phyloP scores from a whole-genome alignment of 2,329 filamentous ascomycete species.

The Penicillium decumbens region DNA sequence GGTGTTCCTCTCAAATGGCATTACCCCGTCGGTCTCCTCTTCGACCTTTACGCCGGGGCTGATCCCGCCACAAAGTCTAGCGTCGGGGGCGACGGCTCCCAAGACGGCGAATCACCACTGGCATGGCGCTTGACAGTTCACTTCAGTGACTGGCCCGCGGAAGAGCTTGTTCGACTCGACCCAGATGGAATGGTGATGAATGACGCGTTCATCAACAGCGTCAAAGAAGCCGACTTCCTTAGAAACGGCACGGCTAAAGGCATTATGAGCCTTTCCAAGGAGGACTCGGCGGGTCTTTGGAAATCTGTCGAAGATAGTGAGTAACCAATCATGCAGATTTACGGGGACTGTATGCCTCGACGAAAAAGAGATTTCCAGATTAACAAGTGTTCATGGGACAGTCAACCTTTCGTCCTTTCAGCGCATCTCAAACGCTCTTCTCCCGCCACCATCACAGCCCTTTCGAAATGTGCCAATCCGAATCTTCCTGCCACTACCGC shows the following conservation, averaged over 20 bases:
- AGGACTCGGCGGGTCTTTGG: constrained; percentile 79
- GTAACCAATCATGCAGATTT: constrained; percentile 13
- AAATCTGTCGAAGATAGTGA: constrained; percentile 68
- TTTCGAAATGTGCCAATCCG: constrained; percentile 82
- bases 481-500: constrained; percentile 71
- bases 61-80: constrained; percentile 39
- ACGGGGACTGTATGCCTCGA: too few relatives aligned
- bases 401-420: constrained; percentile 70
- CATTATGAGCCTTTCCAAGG: constrained; percentile 82
- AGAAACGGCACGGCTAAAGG: constrained; percentile 83
- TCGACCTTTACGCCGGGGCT: constrained; percentile 62
- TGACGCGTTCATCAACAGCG: constrained; percentile 64
- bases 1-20: constrained; percentile 68
- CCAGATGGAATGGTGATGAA: constrained; percentile 53
- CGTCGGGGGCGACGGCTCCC: constrained; percentile 11
- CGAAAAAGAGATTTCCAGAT: neutral
- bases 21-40: constrained; percentile 64
- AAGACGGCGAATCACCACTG: constrained; percentile 30
- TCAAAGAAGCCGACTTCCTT: constrained; percentile 80
- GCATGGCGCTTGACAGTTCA: constrained; percentile 63
- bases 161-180: constrained; percentile 57
- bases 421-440: constrained; percentile 70
- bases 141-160: constrained; percentile 55
- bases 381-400: constrained; percentile 28
- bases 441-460: constrained; percentile 61